Conservation (phyloP, 2,329 filamentous ascomycete genomes). For the Aphanoascus verrucosus region DNA sequence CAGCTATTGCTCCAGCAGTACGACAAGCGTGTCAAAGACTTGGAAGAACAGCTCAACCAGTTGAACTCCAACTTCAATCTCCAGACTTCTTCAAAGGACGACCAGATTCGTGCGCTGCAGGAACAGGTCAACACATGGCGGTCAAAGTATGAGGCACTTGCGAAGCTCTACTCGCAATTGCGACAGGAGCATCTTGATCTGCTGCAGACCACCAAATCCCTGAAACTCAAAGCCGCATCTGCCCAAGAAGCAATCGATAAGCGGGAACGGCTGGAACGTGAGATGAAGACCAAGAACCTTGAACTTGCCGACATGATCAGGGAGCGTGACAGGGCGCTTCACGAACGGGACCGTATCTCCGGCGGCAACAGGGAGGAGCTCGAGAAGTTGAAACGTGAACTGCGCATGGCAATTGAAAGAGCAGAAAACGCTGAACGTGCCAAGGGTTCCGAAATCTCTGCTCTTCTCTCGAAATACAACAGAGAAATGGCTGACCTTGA, state of each 20-base stretch:
- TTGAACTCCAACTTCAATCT: constrained; percentile 74
- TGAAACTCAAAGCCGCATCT: constrained; percentile 91
- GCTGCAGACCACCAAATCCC: constrained; percentile 87
- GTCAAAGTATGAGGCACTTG: constrained; percentile 89
- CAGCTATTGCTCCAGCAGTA: constrained; percentile 96
- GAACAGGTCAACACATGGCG: constrained; percentile 98
- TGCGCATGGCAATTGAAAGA: constrained; percentile 81
- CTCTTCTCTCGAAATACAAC: constrained; percentile 92
- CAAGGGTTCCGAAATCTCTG: constrained; percentile 90
- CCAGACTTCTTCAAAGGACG: constrained; percentile 80
- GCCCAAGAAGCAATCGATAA: constrained; percentile 93
- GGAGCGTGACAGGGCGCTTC: constrained; percentile 82
- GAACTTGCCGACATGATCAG: constrained; percentile 98
- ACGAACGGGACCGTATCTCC: constrained; percentile 79
- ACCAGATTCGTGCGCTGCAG: constrained; percentile 83
- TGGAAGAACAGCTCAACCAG: constrained; percentile 77
- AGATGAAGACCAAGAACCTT: constrained; percentile 99
- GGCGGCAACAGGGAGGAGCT: constrained; percentile 86
- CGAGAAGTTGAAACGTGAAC: constrained; percentile 86
- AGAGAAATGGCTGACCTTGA: constrained; percentile 94
- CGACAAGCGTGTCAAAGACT: constrained; percentile 81
- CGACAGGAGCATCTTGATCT: constrained; percentile 91
- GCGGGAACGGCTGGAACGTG: constrained; percentile 87
- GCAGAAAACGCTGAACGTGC: constrained; percentile 84
- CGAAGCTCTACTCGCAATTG: constrained; percentile 93